phyloP scores from a whole-genome alignment of 2,329 filamentous ascomycete genomes.

The Rutstroemia sp. region DNA sequence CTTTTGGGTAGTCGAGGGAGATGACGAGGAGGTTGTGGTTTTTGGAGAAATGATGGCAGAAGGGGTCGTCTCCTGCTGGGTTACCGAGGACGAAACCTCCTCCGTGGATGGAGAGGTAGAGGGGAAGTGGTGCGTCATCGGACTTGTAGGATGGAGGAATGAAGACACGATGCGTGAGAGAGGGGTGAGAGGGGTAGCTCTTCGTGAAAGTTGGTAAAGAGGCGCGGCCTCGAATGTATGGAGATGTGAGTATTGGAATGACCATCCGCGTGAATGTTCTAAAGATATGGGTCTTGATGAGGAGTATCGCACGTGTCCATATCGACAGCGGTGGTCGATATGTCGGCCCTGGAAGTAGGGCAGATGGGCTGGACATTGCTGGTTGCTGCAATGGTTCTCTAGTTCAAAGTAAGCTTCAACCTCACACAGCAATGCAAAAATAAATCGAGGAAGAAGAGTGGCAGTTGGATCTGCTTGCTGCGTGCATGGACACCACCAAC shows the following conservation, averaged over 20 bases:
- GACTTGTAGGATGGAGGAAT: constrained; percentile 2
- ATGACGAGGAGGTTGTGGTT: constrained; percentile 36
- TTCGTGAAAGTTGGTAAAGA: constrained; percentile 5
- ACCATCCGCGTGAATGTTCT: background rate
- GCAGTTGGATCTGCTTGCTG: too few species aligned
- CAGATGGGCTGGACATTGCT: background rate
- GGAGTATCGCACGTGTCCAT: background rate
- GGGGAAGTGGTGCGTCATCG: background rate
- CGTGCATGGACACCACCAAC: too few species aligned
- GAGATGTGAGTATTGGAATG: background rate
- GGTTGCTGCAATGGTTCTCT: background rate
- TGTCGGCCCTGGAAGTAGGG: background rate
- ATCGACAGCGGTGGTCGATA: background rate
- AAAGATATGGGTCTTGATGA: background rate
- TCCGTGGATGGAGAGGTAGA: constrained; percentile 42
- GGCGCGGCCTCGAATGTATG: background rate
- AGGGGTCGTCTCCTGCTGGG: constrained; percentile 37
- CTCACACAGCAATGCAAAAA: background rate
- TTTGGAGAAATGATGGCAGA: constrained; percentile 37
- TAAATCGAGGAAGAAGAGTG: too few species aligned
- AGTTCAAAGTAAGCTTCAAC: too few species aligned
- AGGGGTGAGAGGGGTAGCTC: constrained; percentile 6
- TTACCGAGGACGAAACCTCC: constrained; percentile 41
- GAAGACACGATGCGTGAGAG: constrained; percentile 5
- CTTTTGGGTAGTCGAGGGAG: constrained; percentile 42